Base-by-base conservation (phyloP, 1,284 basidiomycete species). In the Peniophora sp. region DNA sequence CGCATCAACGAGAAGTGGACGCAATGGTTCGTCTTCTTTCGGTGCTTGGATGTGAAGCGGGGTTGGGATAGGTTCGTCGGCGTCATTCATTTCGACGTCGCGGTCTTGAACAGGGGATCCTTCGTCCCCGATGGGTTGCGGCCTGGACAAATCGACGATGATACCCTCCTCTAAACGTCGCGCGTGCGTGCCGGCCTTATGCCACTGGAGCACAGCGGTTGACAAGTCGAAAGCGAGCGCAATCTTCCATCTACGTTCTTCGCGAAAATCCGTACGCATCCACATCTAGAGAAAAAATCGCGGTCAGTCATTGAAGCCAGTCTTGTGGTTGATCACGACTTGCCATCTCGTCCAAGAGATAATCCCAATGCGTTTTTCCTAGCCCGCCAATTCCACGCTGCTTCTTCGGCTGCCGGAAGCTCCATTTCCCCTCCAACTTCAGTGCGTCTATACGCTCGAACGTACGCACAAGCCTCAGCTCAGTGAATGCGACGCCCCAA, bases 331-430 rank as follows among this genome's bases (percentile, higher is more conserved):
- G 41, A 36, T 12, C 44, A 17, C 46, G 20, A 71, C 78, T 59
- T 54, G 91, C 92, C 92, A 98, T 93, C 69, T 99, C 97, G 55
- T 99, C 97, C 63, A 99, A 70, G 24, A 99, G 72, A 66, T 94
- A 91, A 66, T 99, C 97, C 92, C 93, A 96, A 60, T 98, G 94
- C 0, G 88, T 81, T 67, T 98, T 98, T 3, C 75, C 73, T 34
- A 91, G 67, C 1, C 84, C 81, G 8, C 92, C 92, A 14, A 85
- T 70, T 8, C 84, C 87, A 50, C 90, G 78, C 60, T 95, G 90
- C 67, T 96, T 97, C 71, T 97, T 97, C 1, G 93, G 92, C 62
- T 99, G 97, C 46, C 95, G 75, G 62, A 97, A 92, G 60, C 89
- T 90, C 97, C 97, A 99, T 24, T 81, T 74, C 1, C 85, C 87